Evolutionary conservation across 1,284 basidiomycete species (phyloP).

Genomic region (Cutaneotrichosporon sp.): DNA sequence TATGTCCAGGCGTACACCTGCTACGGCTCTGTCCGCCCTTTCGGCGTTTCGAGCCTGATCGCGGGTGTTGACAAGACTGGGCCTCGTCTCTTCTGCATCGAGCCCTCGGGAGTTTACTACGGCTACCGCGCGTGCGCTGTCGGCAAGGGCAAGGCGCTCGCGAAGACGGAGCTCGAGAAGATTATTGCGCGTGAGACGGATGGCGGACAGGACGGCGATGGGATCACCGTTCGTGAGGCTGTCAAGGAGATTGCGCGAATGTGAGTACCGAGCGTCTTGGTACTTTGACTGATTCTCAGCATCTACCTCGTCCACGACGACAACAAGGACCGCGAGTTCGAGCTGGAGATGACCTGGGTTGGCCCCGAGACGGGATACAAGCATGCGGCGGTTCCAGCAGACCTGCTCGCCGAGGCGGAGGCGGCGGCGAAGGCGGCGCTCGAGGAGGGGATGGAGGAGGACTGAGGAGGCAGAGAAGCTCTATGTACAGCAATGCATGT

Average conservation of each 20-base stretch:
- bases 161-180: constrained; percentile 98
- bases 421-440: constrained; percentile 83
- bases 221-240: constrained; percentile 70
- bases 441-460: constrained; percentile 78
- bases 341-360: constrained; percentile 97
- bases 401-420: constrained; percentile 83
- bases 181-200: constrained; percentile 55
- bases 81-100: constrained; percentile 85
- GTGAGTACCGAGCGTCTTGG: constrained; percentile 61
- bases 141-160: constrained; percentile 94
- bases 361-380: constrained; percentile 78
- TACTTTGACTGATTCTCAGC: constrained; percentile 56
- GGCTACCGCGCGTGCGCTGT: constrained; percentile 93
- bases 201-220: constrained; percentile 23
- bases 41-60: constrained; percentile 90
- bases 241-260: constrained; percentile 92
- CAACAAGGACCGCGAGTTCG: constrained; percentile 83
- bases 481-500: constrained; percentile 54
- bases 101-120: constrained; percentile 92
- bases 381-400: constrained; percentile 81
- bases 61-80: constrained; percentile 87
- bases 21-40: constrained; percentile 96
- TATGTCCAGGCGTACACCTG: constrained; percentile 97
- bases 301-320: constrained; percentile 98
- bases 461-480: constrained; percentile 56